Percentiles rank a stretch among this genome's conserved stretches.
Conservation (phyloP, 2,329 filamentous ascomycete genomes). For the Pestalotiopsis fici region DNA sequence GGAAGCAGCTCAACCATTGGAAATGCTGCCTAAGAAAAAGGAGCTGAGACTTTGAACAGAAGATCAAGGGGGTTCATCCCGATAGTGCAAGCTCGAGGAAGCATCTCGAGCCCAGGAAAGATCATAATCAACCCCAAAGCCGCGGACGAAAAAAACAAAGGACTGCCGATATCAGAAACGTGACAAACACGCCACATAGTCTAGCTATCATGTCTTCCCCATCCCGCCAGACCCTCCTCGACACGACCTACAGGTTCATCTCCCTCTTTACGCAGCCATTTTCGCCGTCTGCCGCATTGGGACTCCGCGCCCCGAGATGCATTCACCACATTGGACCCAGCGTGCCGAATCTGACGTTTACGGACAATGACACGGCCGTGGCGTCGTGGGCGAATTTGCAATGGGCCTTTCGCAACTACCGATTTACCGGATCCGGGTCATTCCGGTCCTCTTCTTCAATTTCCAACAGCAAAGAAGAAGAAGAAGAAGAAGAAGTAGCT, state of each 20-base stretch:
- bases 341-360: neutral
- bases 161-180: neutral
- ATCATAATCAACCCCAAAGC: no score
- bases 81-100: no score
- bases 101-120: no score
- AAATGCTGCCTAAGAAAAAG: no score
- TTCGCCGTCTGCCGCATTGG: neutral
- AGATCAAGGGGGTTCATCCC: no score
- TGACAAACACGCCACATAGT: no score
- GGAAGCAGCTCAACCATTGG: no score
- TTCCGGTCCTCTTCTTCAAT: no score
- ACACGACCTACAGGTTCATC: neutral
- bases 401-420: neutral
- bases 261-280: neutral
- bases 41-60: no score
- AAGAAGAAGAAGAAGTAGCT: no score
- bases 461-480: no score
- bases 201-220: neutral
- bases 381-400: neutral
- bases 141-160: no score
- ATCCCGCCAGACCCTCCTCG: neutral
- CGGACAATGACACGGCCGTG: neutral
- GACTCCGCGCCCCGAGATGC: neutral
- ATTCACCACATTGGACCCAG: neutral
- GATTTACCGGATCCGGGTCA: neutral